These are phyloP conservation scores for Didymosphaeria variabile DNA, from an alignment of 2,329 filamentous ascomycete genomes.

Conservation along the genomic window DNA sequence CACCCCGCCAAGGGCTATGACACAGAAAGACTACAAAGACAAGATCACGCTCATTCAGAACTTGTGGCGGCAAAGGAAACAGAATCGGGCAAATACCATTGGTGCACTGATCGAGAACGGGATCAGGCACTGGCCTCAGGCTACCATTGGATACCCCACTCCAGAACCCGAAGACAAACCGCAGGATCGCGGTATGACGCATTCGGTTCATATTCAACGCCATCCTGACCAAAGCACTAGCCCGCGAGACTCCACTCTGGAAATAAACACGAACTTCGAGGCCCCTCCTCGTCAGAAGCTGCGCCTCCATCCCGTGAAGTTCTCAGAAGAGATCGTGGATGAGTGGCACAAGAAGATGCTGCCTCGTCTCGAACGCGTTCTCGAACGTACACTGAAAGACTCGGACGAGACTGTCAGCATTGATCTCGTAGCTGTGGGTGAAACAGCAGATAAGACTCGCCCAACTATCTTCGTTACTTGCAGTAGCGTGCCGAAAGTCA, in stretches of 20 bases:
- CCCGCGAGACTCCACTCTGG: slow-evolving; percentile 42
- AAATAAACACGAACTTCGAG: slow-evolving; percentile 46
- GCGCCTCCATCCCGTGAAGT: slow-evolving; percentile 56
- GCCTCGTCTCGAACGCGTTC: slow-evolving; percentile 75
- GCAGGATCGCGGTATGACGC: slow-evolving; percentile 11
- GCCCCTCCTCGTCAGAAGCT: slow-evolving; percentile 43
- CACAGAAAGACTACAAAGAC: slow-evolving; percentile 49
- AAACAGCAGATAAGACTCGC: slow-evolving; percentile 69
- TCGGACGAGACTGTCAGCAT: slow-evolving; percentile 81
- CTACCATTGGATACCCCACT: slow-evolving; percentile 44
- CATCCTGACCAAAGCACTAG: slow-evolving; percentile 30
- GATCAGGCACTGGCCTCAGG: slow-evolving; percentile 46
- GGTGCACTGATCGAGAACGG: slow-evolving; percentile 43
- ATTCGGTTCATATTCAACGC: slow-evolving; percentile 24
- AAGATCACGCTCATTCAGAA: slow-evolving; percentile 51
- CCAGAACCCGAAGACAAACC: slow-evolving; percentile 39
- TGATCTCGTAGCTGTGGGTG: slow-evolving; percentile 77
- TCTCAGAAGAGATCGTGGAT: slow-evolving; percentile 70
- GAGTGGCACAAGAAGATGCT: slow-evolving; percentile 77
- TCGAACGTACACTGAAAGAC: slow-evolving; percentile 75
- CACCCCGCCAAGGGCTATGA: slow-evolving; percentile 24
- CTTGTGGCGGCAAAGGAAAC: slow-evolving; percentile 48
- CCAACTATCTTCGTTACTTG: slow-evolving; percentile 82
- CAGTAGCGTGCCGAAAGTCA: slow-evolving; percentile 76
- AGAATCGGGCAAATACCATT: slow-evolving; percentile 39